phyloP scores from a whole-genome alignment of 1,284 basidiomycete species.

The Papiliotrema flavescens region DNA sequence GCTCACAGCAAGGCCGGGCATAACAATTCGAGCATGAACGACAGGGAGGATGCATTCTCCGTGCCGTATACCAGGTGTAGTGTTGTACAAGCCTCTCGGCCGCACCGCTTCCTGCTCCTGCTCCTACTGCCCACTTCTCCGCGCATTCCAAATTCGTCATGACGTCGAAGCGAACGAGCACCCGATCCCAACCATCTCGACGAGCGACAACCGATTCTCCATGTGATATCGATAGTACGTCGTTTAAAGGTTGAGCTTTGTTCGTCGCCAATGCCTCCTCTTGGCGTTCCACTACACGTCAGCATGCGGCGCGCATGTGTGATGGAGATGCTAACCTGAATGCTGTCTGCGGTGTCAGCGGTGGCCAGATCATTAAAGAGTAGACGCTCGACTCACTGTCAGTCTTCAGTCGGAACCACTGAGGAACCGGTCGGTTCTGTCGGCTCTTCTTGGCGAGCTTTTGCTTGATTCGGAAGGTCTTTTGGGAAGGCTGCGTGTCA shows the following conservation, averaged over 20 bases:
- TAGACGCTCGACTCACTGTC: conserved; percentile 55
- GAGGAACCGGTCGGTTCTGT: conserved; percentile 96
- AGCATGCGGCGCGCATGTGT: neutral
- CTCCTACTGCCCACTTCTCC: neutral
- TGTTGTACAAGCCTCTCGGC: conserved; percentile 3
- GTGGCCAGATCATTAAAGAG: neutral
- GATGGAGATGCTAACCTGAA: conserved; percentile 64
- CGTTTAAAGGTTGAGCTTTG: conserved; percentile 84
- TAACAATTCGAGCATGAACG: no score
- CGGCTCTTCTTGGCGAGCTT: conserved; percentile 92
- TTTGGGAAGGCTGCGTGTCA: conserved; percentile 80
- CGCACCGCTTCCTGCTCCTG: neutral
- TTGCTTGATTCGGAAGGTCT: conserved; percentile 78
- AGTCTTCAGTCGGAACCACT: conserved; percentile 97
- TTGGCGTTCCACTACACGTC: conserved; percentile 77
- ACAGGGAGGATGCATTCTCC: conserved; percentile 1
- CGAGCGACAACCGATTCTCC: neutral
- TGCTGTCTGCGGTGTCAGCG: conserved; percentile 57
- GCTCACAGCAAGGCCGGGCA: no score
- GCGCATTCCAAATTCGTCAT: neutral
- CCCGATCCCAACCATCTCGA: neutral
- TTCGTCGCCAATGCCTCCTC: conserved; percentile 90
- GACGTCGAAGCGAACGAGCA: no score
- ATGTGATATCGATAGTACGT: neutral
- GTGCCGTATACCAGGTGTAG: neutral